phyloP scores from a whole-genome alignment of 805 yeast genomes.

The Candida nitratophila region DNA sequence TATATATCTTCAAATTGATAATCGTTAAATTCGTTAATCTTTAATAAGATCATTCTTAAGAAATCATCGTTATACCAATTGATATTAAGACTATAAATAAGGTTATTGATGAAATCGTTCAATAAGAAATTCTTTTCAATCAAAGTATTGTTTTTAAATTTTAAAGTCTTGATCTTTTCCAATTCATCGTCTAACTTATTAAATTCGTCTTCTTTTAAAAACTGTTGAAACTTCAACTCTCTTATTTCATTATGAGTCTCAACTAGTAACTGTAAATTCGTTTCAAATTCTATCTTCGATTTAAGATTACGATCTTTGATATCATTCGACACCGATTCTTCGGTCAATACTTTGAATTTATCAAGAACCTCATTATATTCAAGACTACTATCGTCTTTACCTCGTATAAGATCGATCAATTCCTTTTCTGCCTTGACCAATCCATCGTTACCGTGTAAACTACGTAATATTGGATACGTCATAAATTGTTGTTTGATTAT shows the following conservation, averaged over 20 bases:
- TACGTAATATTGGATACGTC: slow-evolving; percentile 9
- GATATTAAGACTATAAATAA: slow-evolving; percentile 24
- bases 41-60: slow-evolving; percentile 21
- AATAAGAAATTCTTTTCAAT: slow-evolving; percentile 15
- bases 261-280: neutral
- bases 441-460: slow-evolving; percentile 3
- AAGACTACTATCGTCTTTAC: slow-evolving; percentile 3
- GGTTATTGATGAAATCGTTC: slow-evolving; percentile 23
- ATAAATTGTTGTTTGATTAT: slow-evolving; percentile 7
- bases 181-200: slow-evolving; percentile 6
- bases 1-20: slow-evolving; percentile 14
- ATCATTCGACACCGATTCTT: neutral
- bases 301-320: neutral
- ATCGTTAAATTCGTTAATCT: slow-evolving; percentile 22
- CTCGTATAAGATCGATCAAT: neutral
- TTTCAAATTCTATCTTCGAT: neutral
- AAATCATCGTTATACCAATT: slow-evolving; percentile 25
- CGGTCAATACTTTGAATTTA: neutral
- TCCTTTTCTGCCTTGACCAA: slow-evolving; percentile 1
- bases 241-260: slow-evolving; percentile 2
- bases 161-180: neutral
- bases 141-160: slow-evolving; percentile 1
- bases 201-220: slow-evolving; percentile 8
- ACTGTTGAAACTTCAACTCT: slow-evolving; percentile 8
- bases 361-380: neutral